Evolutionary conservation across 169 alveolate species (phyloP).

Genomic region (Eimeria sp.): DNA sequence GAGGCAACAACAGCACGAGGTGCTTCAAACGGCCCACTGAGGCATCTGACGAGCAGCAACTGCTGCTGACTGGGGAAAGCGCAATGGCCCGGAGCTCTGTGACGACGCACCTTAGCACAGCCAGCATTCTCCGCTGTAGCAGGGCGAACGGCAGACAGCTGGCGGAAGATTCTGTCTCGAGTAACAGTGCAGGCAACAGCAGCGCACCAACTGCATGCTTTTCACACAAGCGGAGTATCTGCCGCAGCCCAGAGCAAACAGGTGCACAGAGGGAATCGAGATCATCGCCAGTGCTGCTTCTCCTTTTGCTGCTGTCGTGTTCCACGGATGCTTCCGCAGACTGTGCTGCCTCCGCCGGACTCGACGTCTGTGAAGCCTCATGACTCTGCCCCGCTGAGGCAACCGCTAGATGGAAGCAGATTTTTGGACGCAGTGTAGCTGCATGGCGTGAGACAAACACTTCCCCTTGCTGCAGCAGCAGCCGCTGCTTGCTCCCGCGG

Average conservation of each 20-base stretch:
- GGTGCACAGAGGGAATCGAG: constrained; percentile 35
- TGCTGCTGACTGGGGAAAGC: constrained; percentile 36
- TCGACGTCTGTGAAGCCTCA: not conserved
- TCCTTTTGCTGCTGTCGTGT: not conserved
- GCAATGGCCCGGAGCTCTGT: constrained; percentile 46
- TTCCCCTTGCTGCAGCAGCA: constrained; percentile 42
- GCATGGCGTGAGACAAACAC: constrained; percentile 53
- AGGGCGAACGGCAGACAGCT: constrained; percentile 65
- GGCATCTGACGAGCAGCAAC: constrained; percentile 34
- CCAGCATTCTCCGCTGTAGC: constrained; percentile 75
- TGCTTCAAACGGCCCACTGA: constrained; percentile 31
- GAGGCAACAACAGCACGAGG: constrained; percentile 51
- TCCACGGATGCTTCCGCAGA: not conserved
- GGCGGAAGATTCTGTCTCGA: constrained; percentile 69
- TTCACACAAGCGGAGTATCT: constrained; percentile 34
- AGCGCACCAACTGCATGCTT: constrained; percentile 58
- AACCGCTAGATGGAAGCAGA: constrained; percentile 52
- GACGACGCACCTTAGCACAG: constrained; percentile 70
- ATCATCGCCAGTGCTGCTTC: constrained; percentile 32
- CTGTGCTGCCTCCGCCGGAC: constrained; percentile 7
- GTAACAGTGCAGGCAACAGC: constrained; percentile 62
- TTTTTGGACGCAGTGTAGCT: constrained; percentile 31
- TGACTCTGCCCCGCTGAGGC: constrained; percentile 18
- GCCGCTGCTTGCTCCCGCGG: constrained; percentile 28
- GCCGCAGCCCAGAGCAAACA: constrained; percentile 35